A percentile compares a stretch with the other conserved stretches of the same genome.
phyloP scores from a whole-genome alignment of 2,329 filamentous ascomycete species.

The Aureobasidium namibiae region DNA sequence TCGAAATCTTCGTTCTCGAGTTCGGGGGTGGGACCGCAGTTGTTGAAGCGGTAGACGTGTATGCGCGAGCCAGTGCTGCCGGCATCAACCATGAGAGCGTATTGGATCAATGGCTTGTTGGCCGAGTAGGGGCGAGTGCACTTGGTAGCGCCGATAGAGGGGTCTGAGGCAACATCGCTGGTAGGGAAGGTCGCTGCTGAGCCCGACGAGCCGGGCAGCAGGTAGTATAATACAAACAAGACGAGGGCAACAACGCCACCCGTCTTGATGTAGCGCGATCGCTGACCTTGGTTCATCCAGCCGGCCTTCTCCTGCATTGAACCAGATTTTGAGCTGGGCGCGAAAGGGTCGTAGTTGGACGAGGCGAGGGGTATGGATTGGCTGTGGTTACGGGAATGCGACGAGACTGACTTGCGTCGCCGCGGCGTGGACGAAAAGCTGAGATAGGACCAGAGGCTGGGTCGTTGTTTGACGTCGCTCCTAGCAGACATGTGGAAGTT shows the following conservation, averaged over 20 bases:
- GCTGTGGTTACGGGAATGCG: not conserved
- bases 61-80: conserved; percentile 96
- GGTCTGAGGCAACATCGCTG: conserved; percentile 42
- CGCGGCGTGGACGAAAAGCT: conserved; percentile 37
- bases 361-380: conserved; percentile 7
- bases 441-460: conserved; percentile 47
- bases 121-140: conserved; percentile 78
- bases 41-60: conserved; percentile 99
- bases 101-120: conserved; percentile 90
- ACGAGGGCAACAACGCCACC: conserved; percentile 52
- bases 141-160: conserved; percentile 58
- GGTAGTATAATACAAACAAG: conserved; percentile 49
- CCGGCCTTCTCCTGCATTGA: conserved; percentile 38
- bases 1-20: conserved; percentile 88
- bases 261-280: conserved; percentile 53
- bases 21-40: conserved; percentile 91
- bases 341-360: conserved; percentile 34
- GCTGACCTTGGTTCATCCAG: conserved; percentile 55
- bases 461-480: conserved; percentile 40
- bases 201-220: conserved; percentile 33
- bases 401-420: conserved; percentile 45
- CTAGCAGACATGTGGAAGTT: conserved; percentile 44
- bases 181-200: conserved; percentile 21
- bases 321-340: conserved; percentile 19
- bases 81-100: conserved; percentile 97